A percentile compares a stretch with the other conserved stretches of the same genome.
Conservation (phyloP, 176 grass and related monocot species). For the Cenchrus fungigraminus region DNA sequence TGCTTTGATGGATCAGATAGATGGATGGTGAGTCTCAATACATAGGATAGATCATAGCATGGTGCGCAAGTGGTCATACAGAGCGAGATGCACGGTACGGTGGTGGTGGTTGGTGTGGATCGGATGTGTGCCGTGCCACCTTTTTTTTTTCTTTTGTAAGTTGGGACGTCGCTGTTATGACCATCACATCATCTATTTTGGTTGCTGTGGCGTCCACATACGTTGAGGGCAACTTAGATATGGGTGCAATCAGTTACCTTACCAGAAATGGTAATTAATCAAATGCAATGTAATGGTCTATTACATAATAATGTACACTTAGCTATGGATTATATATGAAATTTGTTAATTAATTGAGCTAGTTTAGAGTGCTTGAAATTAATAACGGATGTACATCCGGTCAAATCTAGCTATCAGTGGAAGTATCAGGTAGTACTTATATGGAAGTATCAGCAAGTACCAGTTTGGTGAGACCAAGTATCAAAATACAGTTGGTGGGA, state of each 20-base stretch:
- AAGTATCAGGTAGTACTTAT: too few relatives aligned
- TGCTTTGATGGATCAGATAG: background rate
- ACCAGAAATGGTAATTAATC: background rate
- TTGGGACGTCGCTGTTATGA: conserved; percentile 23
- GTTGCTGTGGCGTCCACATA: background rate
- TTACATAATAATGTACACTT: background rate
- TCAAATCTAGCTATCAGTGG: too few relatives aligned
- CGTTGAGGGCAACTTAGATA: background rate
- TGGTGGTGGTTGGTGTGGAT: background rate
- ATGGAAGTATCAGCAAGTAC: too few relatives aligned
- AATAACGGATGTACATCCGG: too few relatives aligned
- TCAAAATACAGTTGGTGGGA: too few relatives aligned
- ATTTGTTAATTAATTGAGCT: too few relatives aligned
- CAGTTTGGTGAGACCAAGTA: too few relatives aligned
- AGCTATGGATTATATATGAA: too few relatives aligned
- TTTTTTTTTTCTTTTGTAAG: background rate
- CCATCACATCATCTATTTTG: background rate
- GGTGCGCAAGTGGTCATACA: background rate
- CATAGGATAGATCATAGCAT: too few relatives aligned
- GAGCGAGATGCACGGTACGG: background rate
- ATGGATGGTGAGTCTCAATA: background rate
- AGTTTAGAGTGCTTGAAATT: too few relatives aligned
- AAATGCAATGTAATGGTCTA: background rate
- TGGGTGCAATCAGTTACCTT: background rate
- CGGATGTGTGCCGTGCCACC: background rate